Base-by-base conservation (phyloP, 768 basidiomycete species). In the Hericium coralloides region DNA sequence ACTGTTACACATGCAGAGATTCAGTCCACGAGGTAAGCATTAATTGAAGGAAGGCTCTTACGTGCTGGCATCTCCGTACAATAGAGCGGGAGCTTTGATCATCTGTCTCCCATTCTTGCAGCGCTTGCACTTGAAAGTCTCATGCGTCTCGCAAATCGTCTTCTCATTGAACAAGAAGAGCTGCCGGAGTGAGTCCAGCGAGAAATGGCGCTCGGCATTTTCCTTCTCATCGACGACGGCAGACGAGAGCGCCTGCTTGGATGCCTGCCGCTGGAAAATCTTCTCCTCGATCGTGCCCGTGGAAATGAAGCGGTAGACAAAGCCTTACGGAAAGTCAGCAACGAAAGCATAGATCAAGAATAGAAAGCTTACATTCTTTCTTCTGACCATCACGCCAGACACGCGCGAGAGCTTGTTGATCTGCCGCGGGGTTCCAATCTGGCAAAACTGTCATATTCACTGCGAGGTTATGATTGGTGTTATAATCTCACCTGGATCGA, bases 311-410 rank as follows among this genome's bases (percentile, higher is more conserved):
- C 95, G 91, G 69, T 98, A 99, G 3, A 98, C 95, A 63, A 99
- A 99, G 66, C 93, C 92, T 95, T 52, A 14, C 12, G 3, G 22
- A 15, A 45, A 20, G 14, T 52, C 12, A 54, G 38, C 37, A 2
- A 31, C 8, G 7, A 31, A 31, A 4, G 18, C 26, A 49, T 61
- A 45, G 59, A 38, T 10, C 31, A 38, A 59, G 43, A 36, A 14
- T 31, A 14, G 31, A 17, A 22, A 67, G 31, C 89, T 54, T 66
- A 94, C 95, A 99, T 73, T 97, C 95, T 81, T 98, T 98, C 83
- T 97, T 99, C 70, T 98, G 95, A 0, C 95, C 95, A 66, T 99
- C 95, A 73, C 95, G 89, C 95, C 95, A 99, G 9, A 99, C 95
- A 68, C 95, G 92, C 47, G 95, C 95, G 5, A 99, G 78, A 8